Percentiles rank a stretch among this genome's conserved stretches.
These are phyloP conservation scores for Euphorbia celastroides DNA, from an alignment of 441 rosid genomes.

Conservation along the genomic window DNA sequence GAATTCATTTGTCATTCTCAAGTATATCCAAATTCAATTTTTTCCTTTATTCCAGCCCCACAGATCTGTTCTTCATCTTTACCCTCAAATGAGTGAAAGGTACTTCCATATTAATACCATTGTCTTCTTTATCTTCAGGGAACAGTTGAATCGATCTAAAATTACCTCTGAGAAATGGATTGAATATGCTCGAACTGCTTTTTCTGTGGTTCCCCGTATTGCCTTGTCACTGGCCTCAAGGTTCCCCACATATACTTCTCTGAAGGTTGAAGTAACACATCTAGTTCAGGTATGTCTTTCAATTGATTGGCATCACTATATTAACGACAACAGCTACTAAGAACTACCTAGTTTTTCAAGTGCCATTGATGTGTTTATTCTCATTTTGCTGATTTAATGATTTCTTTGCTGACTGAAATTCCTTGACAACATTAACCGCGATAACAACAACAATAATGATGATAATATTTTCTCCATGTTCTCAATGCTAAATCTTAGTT, in stretches of 20 bases:
- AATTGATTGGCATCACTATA: neutral
- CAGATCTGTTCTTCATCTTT: constrained; percentile 4
- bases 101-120: constrained; percentile 1
- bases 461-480: neutral
- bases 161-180: constrained; percentile 81
- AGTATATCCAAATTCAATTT: neutral
- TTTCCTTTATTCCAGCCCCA: neutral
- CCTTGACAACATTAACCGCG: too few species aligned
- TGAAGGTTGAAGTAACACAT: constrained; percentile 81
- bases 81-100: neutral
- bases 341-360: neutral
- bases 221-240: constrained; percentile 79
- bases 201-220: constrained; percentile 84
- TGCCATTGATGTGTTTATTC: neutral
- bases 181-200: constrained; percentile 82
- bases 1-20: neutral
- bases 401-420: neutral
- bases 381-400: constrained; percentile 1
- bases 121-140: constrained; percentile 48
- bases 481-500: neutral
- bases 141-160: constrained; percentile 53
- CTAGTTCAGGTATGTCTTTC: constrained; percentile 73
- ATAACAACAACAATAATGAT: neutral
- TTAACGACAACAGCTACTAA: neutral
- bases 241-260: constrained; percentile 65